A percentile compares a stretch with the other conserved stretches of the same genome.
Evolutionary conservation across 1,284 basidiomycete species (phyloP).

Genomic region (Cutaneotrichosporon sp.): DNA sequence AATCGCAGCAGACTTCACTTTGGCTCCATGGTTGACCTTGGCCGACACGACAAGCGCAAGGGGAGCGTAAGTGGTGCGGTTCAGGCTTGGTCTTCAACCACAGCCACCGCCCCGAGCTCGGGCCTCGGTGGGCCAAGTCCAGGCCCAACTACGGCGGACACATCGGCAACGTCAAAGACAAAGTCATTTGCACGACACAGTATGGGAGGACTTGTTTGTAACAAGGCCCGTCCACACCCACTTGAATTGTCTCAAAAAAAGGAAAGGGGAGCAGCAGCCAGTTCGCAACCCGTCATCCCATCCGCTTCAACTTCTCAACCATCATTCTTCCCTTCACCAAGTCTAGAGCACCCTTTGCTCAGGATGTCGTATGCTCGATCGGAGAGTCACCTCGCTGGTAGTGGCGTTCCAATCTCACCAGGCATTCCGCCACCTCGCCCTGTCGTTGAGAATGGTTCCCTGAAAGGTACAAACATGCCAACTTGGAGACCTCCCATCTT

Average conservation of each 20-base stretch:
- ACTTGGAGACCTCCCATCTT: constrained; percentile 21
- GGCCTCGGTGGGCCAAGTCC: not conserved
- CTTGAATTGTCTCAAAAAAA: constrained; percentile 22
- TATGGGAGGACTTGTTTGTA: constrained; percentile 10
- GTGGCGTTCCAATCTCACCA: not conserved
- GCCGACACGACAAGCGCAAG: constrained; percentile 13
- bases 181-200: constrained; percentile 13
- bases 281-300: constrained; percentile 18
- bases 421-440: constrained; percentile 15
- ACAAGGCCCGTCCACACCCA: constrained; percentile 18
- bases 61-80: not conserved
- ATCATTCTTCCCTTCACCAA: constrained; percentile 9
- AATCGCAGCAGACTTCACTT: constrained; percentile 23
- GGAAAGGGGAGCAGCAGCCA: constrained; percentile 8
- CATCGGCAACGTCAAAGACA: not conserved
- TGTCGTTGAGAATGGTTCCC: constrained; percentile 14
- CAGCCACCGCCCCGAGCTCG: not conserved
- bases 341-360: constrained; percentile 21
- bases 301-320: constrained; percentile 22
- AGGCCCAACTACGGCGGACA: not conserved
- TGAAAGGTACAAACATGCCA: constrained; percentile 14
- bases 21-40: constrained; percentile 27
- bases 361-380: constrained; percentile 25
- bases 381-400: constrained; percentile 22
- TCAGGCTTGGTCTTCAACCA: not conserved